Evolutionary conservation across 148 eudicot species (phyloP), one percentile per base, ranked within the genome.

Genomic region (Amaranthus palmeri): DNA sequence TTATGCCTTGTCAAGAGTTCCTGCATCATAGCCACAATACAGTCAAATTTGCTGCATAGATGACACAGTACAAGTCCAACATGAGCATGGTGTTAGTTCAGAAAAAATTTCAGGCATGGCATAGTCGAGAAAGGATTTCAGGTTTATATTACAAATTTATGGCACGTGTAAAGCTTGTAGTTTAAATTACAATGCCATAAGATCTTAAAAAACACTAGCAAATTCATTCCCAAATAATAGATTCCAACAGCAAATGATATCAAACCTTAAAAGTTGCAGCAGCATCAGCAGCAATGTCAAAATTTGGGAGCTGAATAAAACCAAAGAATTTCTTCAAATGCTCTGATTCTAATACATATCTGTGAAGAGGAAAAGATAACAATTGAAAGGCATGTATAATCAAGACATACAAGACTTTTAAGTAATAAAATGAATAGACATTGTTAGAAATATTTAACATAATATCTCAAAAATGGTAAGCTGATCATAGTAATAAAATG

Each of bases 231-330:
- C 18, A 41, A 13, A 47, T n/a, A 25, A 65, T 49, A 51, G 40
- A 41, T 5, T 45, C 60, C 51, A 68, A 68, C 10, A 65, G 54
- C 71, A 55, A 74, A 76, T 12, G 47, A 52, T 56, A 67, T 71
- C 62, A 58, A 77, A 91, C 98, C 98, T 95, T 95, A 77, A 91
- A 93, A 61, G 97, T 91, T 52, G 96, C 97, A 71, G 92, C 92
- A 74, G 98, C 98, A 88, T 93, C 97, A 8, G 98, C 96, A 78
- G 98, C 91, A 72, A 95, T 88, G 82, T 91, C 97, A 81, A 95
- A 95, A 83, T 91, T 95, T 74, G 97, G 98, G 55, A 95, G 90
- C 72, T 95, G 96, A 57, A 95, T 95, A 69, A 82, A 89, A 66
- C 84, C 86, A 65, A 95, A 91, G 68, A 95, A 88, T 86, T 95